Evolutionary conservation across 108 stramenopile genomes (phyloP), one percentile per base, ranked within the genome.

Genomic region (Nitzschia sp.): DNA sequence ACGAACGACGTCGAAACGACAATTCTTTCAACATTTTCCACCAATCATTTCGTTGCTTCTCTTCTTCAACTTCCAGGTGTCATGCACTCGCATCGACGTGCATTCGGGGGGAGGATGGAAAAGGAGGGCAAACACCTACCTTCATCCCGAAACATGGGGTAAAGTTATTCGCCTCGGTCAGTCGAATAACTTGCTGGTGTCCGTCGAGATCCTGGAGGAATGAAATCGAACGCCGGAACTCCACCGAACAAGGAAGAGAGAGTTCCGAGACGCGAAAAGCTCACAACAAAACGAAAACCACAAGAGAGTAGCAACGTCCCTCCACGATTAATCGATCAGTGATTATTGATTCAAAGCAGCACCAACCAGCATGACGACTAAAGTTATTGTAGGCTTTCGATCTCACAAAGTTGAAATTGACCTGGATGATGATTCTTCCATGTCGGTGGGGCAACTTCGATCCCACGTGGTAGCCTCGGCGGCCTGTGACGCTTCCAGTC

Each of bases 51-150:
- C 15, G 38, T 15, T 42, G 11, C 8, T 11, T 11, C 8, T 42
- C 38, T 11, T 42, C 8, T 42, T 11, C 38, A 51, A 19, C 18
- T 51, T 51, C 49, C 49, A 51, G 49, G 49, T 51, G 49, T 51
- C 49, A 51, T 51, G 49, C 38, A 42, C 15, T 42, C 38, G 38
- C 38, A 8, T 42, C 15, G 38, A 15, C n/a, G n/a, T n/a, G n/a
- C n/a, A n/a, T n/a, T n/a, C n/a, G n/a, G n/a, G n/a, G n/a, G n/a
- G n/a, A n/a, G n/a, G n/a, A n/a, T n/a, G n/a, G n/a, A n/a, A n/a
- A n/a, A n/a, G n/a, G n/a, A n/a, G n/a, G n/a, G n/a, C n/a, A n/a
- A n/a, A n/a, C n/a, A n/a, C n/a, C n/a, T n/a, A n/a, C n/a, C n/a
- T n/a, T n/a, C n/a, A n/a, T n/a, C n/a, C n/a, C n/a, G n/a, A n/a